Evolutionary conservation across 805 yeast species (phyloP).

Genomic region (Sugiyamaella floridensis): DNA sequence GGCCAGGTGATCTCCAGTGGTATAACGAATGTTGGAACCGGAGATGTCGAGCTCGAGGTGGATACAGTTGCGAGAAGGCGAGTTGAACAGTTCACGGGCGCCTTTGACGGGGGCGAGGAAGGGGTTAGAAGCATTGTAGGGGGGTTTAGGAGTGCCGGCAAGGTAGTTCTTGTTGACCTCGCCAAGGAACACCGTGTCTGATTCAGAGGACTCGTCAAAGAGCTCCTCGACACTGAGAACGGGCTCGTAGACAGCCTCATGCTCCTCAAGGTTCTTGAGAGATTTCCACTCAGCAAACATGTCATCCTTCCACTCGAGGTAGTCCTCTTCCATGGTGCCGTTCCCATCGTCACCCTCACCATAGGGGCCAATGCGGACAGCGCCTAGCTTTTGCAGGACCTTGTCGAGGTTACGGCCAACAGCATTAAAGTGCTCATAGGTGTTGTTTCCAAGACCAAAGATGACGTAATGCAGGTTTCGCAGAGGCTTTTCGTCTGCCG

Average conservation of each 20-base stretch:
- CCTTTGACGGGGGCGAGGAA: constrained; percentile 59
- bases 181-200: constrained; percentile 57
- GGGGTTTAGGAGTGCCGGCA: constrained; percentile 43
- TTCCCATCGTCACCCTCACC: constrained; percentile 95
- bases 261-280: constrained; percentile 65
- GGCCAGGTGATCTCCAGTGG: constrained; percentile 95
- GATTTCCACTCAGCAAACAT: constrained; percentile 60
- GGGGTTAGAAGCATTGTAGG: constrained; percentile 78
- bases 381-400: constrained; percentile 56
- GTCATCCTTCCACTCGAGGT: constrained; percentile 82
- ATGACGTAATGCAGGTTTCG: constrained; percentile 58
- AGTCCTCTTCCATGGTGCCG: constrained; percentile 94
- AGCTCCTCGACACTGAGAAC: constrained; percentile 35
- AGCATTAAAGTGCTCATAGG: constrained; percentile 87
- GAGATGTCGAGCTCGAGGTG: constrained; percentile 85
- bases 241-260: constrained; percentile 74
- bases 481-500: constrained; percentile 32
- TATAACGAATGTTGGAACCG: constrained; percentile 65
- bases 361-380: constrained; percentile 60
- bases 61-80: constrained; percentile 64
- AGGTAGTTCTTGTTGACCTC: constrained; percentile 66
- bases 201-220: constrained; percentile 29
- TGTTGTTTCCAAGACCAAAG: constrained; percentile 91
- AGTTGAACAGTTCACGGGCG: constrained; percentile 65
- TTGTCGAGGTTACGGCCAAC: constrained; percentile 54